Evolutionary conservation across 306 rosid species (phyloP).

Genomic region (Psophocarpus tetragonolobus): DNA sequence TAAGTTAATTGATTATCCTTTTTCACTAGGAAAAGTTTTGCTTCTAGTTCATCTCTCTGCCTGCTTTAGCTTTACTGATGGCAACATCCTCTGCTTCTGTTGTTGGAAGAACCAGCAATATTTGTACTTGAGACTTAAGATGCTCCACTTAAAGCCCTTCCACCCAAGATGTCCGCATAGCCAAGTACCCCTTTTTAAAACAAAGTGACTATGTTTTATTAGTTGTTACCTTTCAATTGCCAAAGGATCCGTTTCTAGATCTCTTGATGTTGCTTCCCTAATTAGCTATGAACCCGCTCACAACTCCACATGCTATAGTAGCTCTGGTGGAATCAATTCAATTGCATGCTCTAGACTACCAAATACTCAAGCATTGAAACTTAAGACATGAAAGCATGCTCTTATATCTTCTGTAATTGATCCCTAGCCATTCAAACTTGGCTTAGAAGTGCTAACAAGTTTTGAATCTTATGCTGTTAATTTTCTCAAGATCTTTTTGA

Average conservation of each 20-base stretch:
- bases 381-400: background rate
- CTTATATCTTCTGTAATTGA: background rate
- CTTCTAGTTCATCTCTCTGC: background rate
- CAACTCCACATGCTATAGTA: background rate
- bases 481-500: background rate
- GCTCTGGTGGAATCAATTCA: background rate
- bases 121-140: background rate
- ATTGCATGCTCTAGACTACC: background rate
- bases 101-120: background rate
- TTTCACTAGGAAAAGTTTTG: background rate
- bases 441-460: background rate
- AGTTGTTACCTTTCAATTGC: background rate
- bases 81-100: background rate
- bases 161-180: background rate
- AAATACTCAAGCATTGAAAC: conserved; percentile 6
- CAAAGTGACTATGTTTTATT: background rate
- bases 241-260: conserved; percentile 6
- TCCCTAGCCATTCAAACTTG: background rate
- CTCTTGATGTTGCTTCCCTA: background rate
- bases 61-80: background rate
- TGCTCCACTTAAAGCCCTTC: background rate
- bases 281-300: background rate
- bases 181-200: background rate
- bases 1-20: background rate
- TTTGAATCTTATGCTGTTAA: background rate